These are phyloP conservation scores for Nakazawaea ambrosiae DNA, from an alignment of 805 yeast species.

Conservation along the genomic window DNA sequence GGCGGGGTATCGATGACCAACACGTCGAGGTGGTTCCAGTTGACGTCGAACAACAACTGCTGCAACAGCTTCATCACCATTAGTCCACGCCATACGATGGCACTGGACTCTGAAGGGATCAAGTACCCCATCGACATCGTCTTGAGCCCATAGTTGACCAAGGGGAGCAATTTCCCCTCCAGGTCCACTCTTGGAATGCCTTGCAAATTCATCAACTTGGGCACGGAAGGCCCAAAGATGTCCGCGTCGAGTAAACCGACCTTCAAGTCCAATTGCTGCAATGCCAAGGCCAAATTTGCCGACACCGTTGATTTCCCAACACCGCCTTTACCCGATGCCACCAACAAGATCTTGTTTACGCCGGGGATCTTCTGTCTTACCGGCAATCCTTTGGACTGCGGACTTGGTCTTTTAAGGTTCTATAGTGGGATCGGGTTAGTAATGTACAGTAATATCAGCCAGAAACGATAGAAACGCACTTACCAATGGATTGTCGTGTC, in stretches of 20 bases:
- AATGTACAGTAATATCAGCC: neutral
- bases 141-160: conserved; percentile 66
- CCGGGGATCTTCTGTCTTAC: conserved; percentile 47
- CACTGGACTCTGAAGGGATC: conserved; percentile 54
- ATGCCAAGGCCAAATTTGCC: conserved; percentile 59
- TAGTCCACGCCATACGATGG: conserved; percentile 81
- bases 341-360: conserved; percentile 57
- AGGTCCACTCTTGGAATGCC: conserved; percentile 59
- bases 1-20: conserved; percentile 84
- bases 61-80: conserved; percentile 85
- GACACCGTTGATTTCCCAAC: conserved; percentile 76
- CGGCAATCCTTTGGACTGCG: conserved; percentile 48
- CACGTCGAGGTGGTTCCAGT: conserved; percentile 63
- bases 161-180: conserved; percentile 54
- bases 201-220: conserved; percentile 56
- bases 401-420: conserved; percentile 35
- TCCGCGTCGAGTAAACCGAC: conserved; percentile 77
- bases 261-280: conserved; percentile 43
- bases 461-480: conserved; percentile 20
- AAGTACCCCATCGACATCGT: conserved; percentile 90
- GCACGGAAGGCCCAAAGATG: conserved; percentile 80
- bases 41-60: conserved; percentile 76
- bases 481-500: conserved; percentile 50
- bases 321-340: conserved; percentile 75
- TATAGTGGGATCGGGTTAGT: conserved; percentile 17